These are phyloP conservation scores for Aspergillus sclerotialis DNA, from an alignment of 2,329 filamentous ascomycete species.

Conservation along the genomic window DNA sequence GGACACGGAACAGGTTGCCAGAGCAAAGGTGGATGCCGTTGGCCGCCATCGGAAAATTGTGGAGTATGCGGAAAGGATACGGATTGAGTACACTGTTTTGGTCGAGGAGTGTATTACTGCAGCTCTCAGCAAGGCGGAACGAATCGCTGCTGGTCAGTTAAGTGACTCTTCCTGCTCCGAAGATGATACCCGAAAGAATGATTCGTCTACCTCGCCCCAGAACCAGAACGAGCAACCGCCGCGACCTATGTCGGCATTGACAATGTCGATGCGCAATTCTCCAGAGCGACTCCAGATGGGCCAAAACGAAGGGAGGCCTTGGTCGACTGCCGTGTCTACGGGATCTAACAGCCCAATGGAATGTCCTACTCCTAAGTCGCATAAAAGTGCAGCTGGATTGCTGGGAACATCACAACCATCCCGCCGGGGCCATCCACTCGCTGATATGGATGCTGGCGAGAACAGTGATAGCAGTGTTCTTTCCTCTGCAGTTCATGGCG, in stretches of 20 bases:
- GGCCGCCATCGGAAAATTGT: conserved; percentile 86
- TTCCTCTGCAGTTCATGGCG: conserved; percentile 68
- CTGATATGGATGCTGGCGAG: conserved; percentile 79
- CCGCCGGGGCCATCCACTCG: conserved; percentile 68
- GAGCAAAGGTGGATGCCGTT: conserved; percentile 86
- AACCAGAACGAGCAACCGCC: conserved; percentile 6
- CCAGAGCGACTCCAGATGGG: conserved; percentile 44
- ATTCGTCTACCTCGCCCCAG: conserved; percentile 6
- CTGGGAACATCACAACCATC: conserved; percentile 53
- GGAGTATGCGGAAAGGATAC: conserved; percentile 92
- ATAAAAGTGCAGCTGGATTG: conserved; percentile 54
- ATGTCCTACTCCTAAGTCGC: conserved; percentile 83
- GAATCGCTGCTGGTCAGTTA: conserved; percentile 75
- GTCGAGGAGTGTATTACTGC: conserved; percentile 95
- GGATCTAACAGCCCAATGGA: conserved; percentile 85
- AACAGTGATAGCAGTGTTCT: conserved; percentile 77
- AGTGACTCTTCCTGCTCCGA: conserved; percentile 67
- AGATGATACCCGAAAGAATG: conserved; percentile 44
- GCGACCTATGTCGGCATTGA: conserved; percentile 43
- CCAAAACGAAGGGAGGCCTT: conserved; percentile 43
- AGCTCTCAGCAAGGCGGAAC: conserved; percentile 80
- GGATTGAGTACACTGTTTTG: conserved; percentile 83
- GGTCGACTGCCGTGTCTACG: conserved; percentile 66
- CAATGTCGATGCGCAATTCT: conserved; percentile 48
- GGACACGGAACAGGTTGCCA: conserved; percentile 79